A percentile compares a stretch with the other conserved stretches of the same genome.
These are phyloP conservation scores for Moniliella sp. DNA, from an alignment of 1,284 basidiomycete genomes.

Conservation along the genomic window DNA sequence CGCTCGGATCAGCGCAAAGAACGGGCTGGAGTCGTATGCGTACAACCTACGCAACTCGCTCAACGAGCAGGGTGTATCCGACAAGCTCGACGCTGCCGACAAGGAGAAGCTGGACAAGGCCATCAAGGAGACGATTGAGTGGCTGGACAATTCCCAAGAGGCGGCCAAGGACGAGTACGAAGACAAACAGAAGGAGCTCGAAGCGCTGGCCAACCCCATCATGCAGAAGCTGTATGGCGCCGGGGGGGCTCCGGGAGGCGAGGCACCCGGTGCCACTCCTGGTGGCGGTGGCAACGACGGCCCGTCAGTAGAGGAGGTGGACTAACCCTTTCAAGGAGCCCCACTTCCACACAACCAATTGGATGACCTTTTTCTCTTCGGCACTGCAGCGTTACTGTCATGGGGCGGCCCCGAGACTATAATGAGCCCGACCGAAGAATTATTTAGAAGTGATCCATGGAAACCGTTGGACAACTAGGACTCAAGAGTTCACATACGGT, in stretches of 20 bases:
- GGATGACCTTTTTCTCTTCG: too few species aligned
- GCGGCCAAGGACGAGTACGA: slow-evolving; percentile 90
- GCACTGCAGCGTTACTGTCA: too few species aligned
- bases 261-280: slow-evolving; percentile 30
- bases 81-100: slow-evolving; percentile 72
- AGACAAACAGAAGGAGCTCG: slow-evolving; percentile 83
- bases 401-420: too few species aligned
- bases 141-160: slow-evolving; percentile 73
- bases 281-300: slow-evolving; percentile 44
- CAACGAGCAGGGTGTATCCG: slow-evolving; percentile 34
- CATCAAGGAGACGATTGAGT: slow-evolving; percentile 64
- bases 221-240: slow-evolving; percentile 86
- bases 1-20: slow-evolving; percentile 58
- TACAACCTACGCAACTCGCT: slow-evolving; percentile 77
- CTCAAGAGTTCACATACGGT: too few species aligned
- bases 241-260: slow-evolving; percentile 44
- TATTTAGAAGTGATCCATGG: too few species aligned
- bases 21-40: slow-evolving; percentile 62
- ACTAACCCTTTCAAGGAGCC: too few species aligned
- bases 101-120: slow-evolving; percentile 63
- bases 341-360: too few species aligned
- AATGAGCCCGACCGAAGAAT: too few species aligned
- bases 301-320: slow-evolving; percentile 68
- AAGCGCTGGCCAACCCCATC: slow-evolving; percentile 71
- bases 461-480: too few species aligned